phyloP scores from a whole-genome alignment of 2,329 filamentous ascomycete genomes.

The Calycina herbarum region DNA sequence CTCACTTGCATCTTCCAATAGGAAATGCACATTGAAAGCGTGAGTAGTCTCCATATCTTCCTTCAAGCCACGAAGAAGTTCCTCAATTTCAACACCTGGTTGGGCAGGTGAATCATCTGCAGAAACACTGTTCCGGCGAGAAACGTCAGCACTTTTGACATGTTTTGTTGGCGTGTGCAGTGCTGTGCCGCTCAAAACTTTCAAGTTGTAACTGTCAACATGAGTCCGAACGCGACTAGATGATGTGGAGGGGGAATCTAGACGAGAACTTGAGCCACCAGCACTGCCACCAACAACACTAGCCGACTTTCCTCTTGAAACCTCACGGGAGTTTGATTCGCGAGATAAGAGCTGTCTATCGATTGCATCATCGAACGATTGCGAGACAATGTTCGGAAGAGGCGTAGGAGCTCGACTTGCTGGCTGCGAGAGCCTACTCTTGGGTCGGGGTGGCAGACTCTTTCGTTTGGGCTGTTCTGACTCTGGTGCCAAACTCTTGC shows the following conservation, averaged over 20 bases:
- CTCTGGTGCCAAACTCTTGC: neutral
- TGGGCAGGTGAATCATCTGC: neutral
- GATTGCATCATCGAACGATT: neutral
- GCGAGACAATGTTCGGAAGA: neutral
- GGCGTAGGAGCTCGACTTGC: neutral
- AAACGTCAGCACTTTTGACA: neutral
- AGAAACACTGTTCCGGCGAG: neutral
- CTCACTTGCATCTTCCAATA: slow-evolving; percentile 23
- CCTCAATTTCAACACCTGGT: slow-evolving; percentile 5
- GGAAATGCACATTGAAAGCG: slow-evolving; percentile 19
- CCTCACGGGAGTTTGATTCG: too few species aligned
- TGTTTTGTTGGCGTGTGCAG: neutral
- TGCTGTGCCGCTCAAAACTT: neutral
- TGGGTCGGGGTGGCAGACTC: neutral
- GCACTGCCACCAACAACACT: neutral
- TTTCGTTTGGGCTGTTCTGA: neutral
- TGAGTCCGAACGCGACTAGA: neutral
- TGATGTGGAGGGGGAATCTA: neutral
- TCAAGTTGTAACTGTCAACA: neutral
- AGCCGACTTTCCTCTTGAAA: neutral
- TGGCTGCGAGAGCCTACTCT: neutral
- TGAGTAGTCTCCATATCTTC: slow-evolving; percentile 23
- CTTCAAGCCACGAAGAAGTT: slow-evolving; percentile 16
- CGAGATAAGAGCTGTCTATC: too few species aligned
- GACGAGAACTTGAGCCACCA: neutral